Evolutionary conservation across 768 basidiomycete species (phyloP).

Genomic region (Russula brevipes): DNA sequence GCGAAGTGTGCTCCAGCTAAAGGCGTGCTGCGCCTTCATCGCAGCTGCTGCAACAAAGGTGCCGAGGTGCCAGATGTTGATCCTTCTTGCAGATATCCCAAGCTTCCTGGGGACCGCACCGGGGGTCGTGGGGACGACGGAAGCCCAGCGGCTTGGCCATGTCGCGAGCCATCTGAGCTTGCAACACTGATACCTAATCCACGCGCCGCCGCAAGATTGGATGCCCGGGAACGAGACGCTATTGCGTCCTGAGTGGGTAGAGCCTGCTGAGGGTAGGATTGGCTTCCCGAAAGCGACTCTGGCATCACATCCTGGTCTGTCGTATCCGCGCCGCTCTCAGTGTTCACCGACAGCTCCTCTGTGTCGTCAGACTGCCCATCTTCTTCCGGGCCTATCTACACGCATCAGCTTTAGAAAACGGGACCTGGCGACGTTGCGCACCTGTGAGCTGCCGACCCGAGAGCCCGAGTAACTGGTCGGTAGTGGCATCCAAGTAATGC

Average conservation of each 20-base stretch:
- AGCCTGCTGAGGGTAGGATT: slow-evolving; percentile 26
- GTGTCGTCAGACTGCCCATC: slow-evolving; percentile 65
- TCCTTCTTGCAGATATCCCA: slow-evolving; percentile 4
- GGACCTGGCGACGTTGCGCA: slow-evolving; percentile 35
- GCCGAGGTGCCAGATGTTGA: slow-evolving; percentile 2
- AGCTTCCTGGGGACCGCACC: slow-evolving; percentile 20
- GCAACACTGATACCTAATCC: slow-evolving; percentile 24
- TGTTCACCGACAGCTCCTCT: slow-evolving; percentile 61
- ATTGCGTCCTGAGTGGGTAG: slow-evolving; percentile 38
- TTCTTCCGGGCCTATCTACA: slow-evolving; percentile 37
- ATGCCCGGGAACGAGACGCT: slow-evolving; percentile 14
- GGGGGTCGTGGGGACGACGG: slow-evolving; percentile 31
- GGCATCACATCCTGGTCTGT: slow-evolving; percentile 49
- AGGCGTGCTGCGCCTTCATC: slow-evolving; percentile 4
- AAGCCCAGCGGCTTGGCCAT: slow-evolving; percentile 24
- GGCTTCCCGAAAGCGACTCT: slow-evolving; percentile 6
- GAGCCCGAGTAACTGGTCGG: slow-evolving; percentile 77
- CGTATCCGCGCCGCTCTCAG: slow-evolving; percentile 72
- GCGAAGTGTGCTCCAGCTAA: background rate
- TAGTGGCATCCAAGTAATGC: slow-evolving; percentile 78
- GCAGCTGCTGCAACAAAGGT: slow-evolving; percentile 1
- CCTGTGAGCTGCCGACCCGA: slow-evolving; percentile 62
- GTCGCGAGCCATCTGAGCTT: slow-evolving; percentile 27
- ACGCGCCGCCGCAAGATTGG: slow-evolving; percentile 22
- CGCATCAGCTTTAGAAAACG: slow-evolving; percentile 25